Percentiles rank a stretch among this genome's conserved stretches.
Conservation (phyloP, 805 yeast genomes). For the Yarrowia hollandica region DNA sequence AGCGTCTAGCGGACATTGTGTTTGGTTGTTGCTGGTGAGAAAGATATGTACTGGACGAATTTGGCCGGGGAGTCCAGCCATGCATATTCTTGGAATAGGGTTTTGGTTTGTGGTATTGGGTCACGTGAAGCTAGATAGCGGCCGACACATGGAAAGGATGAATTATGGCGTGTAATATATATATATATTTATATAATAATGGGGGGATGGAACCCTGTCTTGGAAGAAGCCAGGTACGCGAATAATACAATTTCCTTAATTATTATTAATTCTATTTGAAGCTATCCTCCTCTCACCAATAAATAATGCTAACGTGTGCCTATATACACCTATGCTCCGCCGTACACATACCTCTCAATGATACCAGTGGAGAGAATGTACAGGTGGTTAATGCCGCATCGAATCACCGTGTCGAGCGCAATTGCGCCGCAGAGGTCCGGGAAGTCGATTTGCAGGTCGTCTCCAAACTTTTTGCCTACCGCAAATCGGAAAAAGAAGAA, state of each 20-base stretch:
- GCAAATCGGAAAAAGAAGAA: conserved; percentile 24
- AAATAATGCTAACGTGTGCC: conserved; percentile 14
- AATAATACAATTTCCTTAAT: too few relatives aligned
- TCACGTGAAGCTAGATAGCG: neutral
- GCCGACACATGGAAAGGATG: too few relatives aligned
- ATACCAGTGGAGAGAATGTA: conserved; percentile 18
- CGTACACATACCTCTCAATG: conserved; percentile 8
- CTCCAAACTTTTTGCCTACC: conserved; percentile 2
- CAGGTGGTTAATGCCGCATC: conserved; percentile 13
- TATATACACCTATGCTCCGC: too few relatives aligned
- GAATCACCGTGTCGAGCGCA: conserved; percentile 7
- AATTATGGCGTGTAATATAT: too few relatives aligned
- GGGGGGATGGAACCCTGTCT: too few relatives aligned
- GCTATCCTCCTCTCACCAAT: too few relatives aligned
- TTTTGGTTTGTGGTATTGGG: neutral
- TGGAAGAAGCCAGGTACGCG: too few relatives aligned
- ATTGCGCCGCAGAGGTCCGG: conserved; percentile 11
- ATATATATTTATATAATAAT: too few relatives aligned
- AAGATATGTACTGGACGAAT: conserved; percentile 17
- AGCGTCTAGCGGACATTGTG: conserved; percentile 28
- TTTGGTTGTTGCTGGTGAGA: conserved; percentile 13
- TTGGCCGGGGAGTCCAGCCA: conserved; percentile 27
- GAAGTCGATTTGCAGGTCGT: conserved; percentile 11
- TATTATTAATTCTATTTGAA: too few relatives aligned
- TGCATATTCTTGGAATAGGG: conserved; percentile 21